phyloP scores from a whole-genome alignment of 768 basidiomycete species.

The Rhodocollybia butyracea region DNA sequence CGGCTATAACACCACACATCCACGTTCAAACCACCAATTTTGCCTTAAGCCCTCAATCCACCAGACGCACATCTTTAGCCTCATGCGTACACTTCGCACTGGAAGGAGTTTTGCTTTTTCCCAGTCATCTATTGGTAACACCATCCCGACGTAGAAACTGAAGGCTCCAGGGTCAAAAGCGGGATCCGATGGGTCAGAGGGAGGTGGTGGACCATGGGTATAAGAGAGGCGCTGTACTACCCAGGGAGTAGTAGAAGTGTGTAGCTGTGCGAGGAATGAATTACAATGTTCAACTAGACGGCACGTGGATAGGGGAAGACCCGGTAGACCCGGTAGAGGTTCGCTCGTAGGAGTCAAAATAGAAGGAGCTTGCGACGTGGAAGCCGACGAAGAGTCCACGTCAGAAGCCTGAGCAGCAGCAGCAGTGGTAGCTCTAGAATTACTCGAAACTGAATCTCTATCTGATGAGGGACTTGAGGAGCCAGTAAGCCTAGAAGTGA shows the following conservation, averaged over 20 bases:
- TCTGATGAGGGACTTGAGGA: background rate
- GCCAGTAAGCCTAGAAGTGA: background rate
- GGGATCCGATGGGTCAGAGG: constrained; percentile 17
- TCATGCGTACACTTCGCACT: constrained; percentile 70
- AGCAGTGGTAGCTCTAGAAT: background rate
- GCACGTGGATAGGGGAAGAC: constrained; percentile 6
- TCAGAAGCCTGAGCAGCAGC: background rate
- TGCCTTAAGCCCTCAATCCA: constrained; percentile 85
- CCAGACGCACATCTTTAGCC: constrained; percentile 82
- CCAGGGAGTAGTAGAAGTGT: constrained; percentile 84
- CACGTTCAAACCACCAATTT: constrained; percentile 40
- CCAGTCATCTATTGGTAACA: constrained; percentile 88
- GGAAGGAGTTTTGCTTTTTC: constrained; percentile 87
- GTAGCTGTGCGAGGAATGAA: constrained; percentile 57
- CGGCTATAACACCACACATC: constrained; percentile 9
- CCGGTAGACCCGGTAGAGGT: constrained; percentile 27
- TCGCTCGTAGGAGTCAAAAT: background rate
- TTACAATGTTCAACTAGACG: constrained; percentile 53
- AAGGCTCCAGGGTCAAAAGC: constrained; percentile 59
- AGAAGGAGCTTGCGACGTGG: background rate
- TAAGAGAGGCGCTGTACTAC: constrained; percentile 82
- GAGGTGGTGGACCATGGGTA: constrained; percentile 69
- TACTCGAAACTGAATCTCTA: background rate
- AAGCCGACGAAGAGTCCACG: background rate
- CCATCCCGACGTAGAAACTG: constrained; percentile 86